Conservation (phyloP, 1,284 basidiomycete genomes). For the Bjerkandera adusta region DNA sequence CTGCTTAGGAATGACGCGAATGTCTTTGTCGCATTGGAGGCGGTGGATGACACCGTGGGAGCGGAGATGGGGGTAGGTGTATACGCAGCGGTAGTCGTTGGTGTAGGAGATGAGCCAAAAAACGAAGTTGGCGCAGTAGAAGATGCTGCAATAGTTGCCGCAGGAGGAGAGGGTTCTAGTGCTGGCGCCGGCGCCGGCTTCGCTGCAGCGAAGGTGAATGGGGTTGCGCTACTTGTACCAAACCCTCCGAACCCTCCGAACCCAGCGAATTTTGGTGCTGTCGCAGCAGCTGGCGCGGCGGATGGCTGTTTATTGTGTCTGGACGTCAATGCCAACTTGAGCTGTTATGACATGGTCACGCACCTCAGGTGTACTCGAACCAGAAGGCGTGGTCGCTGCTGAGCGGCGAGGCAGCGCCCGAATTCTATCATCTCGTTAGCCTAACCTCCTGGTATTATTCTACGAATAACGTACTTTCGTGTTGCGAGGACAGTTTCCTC, state of each 20-base stretch:
- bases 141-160: conserved; percentile 6
- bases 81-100: conserved; percentile 15
- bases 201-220: conserved; percentile 21
- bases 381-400: conserved; percentile 12
- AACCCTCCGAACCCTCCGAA: conserved; percentile 58
- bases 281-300: background rate
- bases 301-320: background rate
- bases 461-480: conserved; percentile 43
- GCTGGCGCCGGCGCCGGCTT: conserved; percentile 15
- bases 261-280: conserved; percentile 37
- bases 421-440: conserved; percentile 41
- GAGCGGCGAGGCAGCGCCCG: conserved; percentile 53
- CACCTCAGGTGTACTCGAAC: conserved; percentile 16
- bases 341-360: background rate
- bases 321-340: background rate
- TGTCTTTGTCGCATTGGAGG: conserved; percentile 34
- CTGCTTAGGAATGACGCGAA: conserved; percentile 33
- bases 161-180: too few species aligned
- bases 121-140: conserved; percentile 1
- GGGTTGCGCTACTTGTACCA: conserved; percentile 26
- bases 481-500: conserved; percentile 48
- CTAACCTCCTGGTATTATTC: conserved; percentile 5
- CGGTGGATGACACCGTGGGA: conserved; percentile 7
- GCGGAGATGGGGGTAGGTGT: background rate
- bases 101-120: background rate